Evolutionary conservation across 371 early-diverging fungal genomes (phyloP).

Genomic region (Blakeslea trispora): DNA sequence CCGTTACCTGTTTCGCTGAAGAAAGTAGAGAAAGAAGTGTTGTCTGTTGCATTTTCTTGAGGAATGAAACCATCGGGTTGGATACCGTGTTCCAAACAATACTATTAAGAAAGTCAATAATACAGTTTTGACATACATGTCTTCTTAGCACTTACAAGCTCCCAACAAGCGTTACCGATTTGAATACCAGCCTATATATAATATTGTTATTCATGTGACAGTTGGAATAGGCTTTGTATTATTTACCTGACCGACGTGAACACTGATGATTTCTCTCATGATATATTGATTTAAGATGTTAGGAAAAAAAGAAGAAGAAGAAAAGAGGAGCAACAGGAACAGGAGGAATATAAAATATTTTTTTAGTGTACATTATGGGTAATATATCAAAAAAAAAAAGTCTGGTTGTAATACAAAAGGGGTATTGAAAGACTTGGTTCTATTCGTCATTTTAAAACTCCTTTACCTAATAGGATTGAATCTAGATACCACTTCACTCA

Average conservation of each 20-base stretch:
- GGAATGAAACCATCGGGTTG: slow-evolving; percentile 94
- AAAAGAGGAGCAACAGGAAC: not conserved
- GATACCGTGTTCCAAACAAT: slow-evolving; percentile 96
- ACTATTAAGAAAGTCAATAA: not conserved
- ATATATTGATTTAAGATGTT: slow-evolving; percentile 15
- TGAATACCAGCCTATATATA: slow-evolving; percentile 91
- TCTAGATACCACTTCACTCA: too few relatives aligned
- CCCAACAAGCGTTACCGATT: slow-evolving; percentile 99
- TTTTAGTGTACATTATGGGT: not conserved
- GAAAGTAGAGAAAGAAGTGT: slow-evolving; percentile 71
- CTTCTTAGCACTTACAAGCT: slow-evolving; percentile 51
- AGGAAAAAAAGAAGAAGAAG: slow-evolving; percentile 20
- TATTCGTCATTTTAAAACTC: slow-evolving; percentile 7
- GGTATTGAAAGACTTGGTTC: slow-evolving; percentile 3
- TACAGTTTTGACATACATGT: not conserved
- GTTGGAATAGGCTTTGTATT: slow-evolving; percentile 26
- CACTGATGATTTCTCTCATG: slow-evolving; percentile 98
- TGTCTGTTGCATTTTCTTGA: slow-evolving; percentile 82
- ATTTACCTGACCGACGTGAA: slow-evolving; percentile 78
- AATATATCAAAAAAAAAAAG: not conserved
- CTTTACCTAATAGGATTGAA: not conserved
- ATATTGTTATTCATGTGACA: slow-evolving; percentile 38
- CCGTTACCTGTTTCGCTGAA: slow-evolving; percentile 95
- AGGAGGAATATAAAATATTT: not conserved
- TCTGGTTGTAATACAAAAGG: slow-evolving; percentile 12